Evolutionary conservation across 345 rosid genomes (phyloP), one percentile per base, ranked within the genome.

Genomic region (Ricinus communis): DNA sequence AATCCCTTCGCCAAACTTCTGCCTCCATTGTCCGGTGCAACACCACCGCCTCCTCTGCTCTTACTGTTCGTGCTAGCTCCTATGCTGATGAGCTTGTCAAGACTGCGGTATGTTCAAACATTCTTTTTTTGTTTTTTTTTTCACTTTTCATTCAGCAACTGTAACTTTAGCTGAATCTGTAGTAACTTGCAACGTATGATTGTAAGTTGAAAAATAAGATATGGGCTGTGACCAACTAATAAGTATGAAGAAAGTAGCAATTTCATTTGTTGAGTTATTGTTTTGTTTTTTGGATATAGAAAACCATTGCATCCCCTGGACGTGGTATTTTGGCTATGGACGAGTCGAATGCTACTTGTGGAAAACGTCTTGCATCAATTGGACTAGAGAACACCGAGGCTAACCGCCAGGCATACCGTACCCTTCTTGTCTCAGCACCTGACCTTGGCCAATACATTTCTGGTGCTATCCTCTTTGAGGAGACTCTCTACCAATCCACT

Each of bases 321-420:
- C 91, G 95, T n/a, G 97, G 98, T 74, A 94, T 94, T 62, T 78
- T 94, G 91, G 97, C 98, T 65, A 94, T 94, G 98, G 97, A 94
- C 30, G 98, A 94, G 84, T 94, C 97, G 0, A 91, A 91, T 70
- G 97, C 97, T 43, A 94, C 98, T 68, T 94, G 97, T 46, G 98
- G 98, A 80, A 94, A 91, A 83, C 87, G 98, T 66, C 85, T 94
- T 52, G 97, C 87, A 14, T 94, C 98, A 0, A 91, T 94, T 0
- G 98, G 98, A 76, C 82, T 90, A 64, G 97, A 94, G 88, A 94
- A 91, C 91, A 91, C 96, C 0, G 97, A 91, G 87, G 96, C 92
- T 62, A 94, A 87, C 88, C 95, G 97, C 68, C 97, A 91, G 78
- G 98, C 98, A 15, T 94, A 85, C 90, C 80, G 98, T 65, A 94